Evolutionary conservation across 2,329 filamentous ascomycete species (phyloP), one percentile per base, ranked within the genome.

Genomic region (Aspergillus sp.): DNA sequence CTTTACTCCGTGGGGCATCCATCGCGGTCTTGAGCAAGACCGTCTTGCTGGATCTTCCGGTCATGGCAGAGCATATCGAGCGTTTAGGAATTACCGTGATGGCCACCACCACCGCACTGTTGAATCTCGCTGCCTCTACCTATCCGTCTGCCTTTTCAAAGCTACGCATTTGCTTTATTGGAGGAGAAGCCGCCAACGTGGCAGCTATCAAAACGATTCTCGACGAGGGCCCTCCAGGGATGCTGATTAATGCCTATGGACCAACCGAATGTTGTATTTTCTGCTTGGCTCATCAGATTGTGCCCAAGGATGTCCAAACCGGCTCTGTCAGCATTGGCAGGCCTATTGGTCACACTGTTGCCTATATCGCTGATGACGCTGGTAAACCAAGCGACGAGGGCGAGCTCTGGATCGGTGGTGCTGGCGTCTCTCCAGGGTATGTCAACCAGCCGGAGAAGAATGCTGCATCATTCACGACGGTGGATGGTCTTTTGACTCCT

Each of bases 401-500:
- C 0, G 57, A 62, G 38, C 38, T 61, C 4, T 50, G 48, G 29
- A 47, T 62, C 4, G 57, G 47, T 1, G 59, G 58, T 10, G 6
- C 78, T 42, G 88, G 88, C 43, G 72, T 94, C 19, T 85, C 88
- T 2, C 83, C 88, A 59, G 83, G 83, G 2, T 93, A 91, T 57
- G 69, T 83, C 1, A 78, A 65, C 7, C 55, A 73, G 4, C 68
- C 71, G 0, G 72, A 78, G 46, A 77, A 81, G 55, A 90, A 79
- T 47, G 67, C 75, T 42, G 69, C 79, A 53, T 89, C 90, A 64
- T 93, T 93, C 53, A 58, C 91, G 4, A 80, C 0, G 88, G 85
- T 86, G 69, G 83, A 53, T 66, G 78, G 43, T 81, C 88, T 88
- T 19, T 19, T 19, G 19, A 2, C 19, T 19, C 19, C 19, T 2